Conservation (phyloP, 371 early-diverging fungal genomes). For the Rhizopus delemar region DNA sequence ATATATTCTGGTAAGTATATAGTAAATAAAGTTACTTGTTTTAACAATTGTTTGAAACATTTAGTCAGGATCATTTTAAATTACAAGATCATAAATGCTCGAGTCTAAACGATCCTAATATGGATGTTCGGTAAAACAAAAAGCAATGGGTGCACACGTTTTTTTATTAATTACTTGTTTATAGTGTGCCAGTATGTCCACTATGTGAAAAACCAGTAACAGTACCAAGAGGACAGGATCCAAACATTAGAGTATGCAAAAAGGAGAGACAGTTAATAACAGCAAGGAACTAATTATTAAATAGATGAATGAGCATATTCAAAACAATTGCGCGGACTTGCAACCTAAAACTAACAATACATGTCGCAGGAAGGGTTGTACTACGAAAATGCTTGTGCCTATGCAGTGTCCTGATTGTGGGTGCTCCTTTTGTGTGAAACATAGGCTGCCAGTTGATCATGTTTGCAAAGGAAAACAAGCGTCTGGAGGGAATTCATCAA, state of each 20-base stretch:
- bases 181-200: constrained; percentile 64
- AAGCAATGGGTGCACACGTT: background rate
- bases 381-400: constrained; percentile 57
- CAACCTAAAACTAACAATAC: constrained; percentile 51
- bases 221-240: constrained; percentile 62
- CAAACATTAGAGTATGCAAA: constrained; percentile 53
- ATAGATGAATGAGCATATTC: constrained; percentile 63
- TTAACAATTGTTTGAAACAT: background rate
- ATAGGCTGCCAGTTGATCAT: constrained; percentile 64
- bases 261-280: background rate
- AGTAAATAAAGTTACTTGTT: background rate
- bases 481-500: background rate
- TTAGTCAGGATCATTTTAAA: constrained; percentile 65
- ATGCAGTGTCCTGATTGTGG: constrained; percentile 60
- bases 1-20: constrained; percentile 52
- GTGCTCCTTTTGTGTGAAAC: constrained; percentile 65
- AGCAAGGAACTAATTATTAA: background rate
- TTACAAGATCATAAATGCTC: constrained; percentile 58
- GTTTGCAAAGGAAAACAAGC: constrained; percentile 42
- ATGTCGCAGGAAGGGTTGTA: constrained; percentile 58
- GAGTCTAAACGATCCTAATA: constrained; percentile 44
- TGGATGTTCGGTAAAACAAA: constrained; percentile 45
- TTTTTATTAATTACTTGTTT: background rate
- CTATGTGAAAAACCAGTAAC: constrained; percentile 67
- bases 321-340: constrained; percentile 57